These are phyloP conservation scores for Immersiporthe knoxdaviesiana DNA, from an alignment of 2,329 filamentous ascomycete genomes.

Conservation along the genomic window DNA sequence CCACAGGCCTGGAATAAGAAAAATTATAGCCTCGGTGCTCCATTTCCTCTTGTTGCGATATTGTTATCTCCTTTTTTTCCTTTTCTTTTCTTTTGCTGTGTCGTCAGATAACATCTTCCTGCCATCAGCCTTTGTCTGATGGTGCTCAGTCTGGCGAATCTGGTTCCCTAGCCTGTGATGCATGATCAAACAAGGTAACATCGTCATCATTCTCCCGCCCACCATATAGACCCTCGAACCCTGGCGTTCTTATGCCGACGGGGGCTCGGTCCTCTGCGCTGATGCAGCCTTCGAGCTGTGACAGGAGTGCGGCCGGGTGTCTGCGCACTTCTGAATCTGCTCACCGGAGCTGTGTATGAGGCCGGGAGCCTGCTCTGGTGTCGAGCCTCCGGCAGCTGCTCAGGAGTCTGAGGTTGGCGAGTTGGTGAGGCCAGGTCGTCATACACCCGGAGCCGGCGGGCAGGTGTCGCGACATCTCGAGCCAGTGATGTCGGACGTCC, in stretches of 20 bases:
- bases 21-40: neutral
- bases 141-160: constrained; percentile 1
- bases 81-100: neutral
- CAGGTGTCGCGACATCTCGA: constrained; percentile 31
- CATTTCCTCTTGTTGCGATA: neutral
- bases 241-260: constrained; percentile 45
- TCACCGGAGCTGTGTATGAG: constrained; percentile 48
- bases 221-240: constrained; percentile 51
- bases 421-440: constrained; percentile 49
- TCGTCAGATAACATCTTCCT: neutral
- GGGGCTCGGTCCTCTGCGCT: constrained; percentile 41
- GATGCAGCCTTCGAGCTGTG: constrained; percentile 30
- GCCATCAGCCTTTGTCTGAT: neutral
- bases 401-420: constrained; percentile 54
- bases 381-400: constrained; percentile 52
- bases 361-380: constrained; percentile 49
- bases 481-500: constrained; percentile 27
- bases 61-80: neutral
- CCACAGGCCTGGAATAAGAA: neutral
- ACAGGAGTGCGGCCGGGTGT: constrained; percentile 32
- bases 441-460: constrained; percentile 45
- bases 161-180: constrained; percentile 25
- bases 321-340: constrained; percentile 29
- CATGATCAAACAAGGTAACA: constrained; percentile 40
- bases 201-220: constrained; percentile 54